Conservation (phyloP, 768 basidiomycete species). For the Tricholoma saponaceum region DNA sequence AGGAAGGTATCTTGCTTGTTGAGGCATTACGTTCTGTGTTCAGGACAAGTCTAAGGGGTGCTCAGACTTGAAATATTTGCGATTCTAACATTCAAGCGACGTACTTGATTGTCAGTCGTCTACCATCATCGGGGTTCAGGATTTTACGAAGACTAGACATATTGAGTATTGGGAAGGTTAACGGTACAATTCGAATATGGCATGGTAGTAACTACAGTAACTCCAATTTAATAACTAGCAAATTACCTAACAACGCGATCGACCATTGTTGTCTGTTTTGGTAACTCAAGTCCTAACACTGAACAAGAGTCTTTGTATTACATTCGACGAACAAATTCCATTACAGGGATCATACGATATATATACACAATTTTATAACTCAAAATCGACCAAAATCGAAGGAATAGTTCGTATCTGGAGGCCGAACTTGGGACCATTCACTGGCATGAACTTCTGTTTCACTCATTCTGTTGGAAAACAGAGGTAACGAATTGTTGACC, state of each 20-base stretch:
- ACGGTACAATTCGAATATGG: slow-evolving; percentile 19
- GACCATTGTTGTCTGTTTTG: slow-evolving; percentile 13
- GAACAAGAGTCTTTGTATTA: slow-evolving; percentile 5
- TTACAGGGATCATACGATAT: slow-evolving; percentile 6
- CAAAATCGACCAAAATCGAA: slow-evolving; percentile 16
- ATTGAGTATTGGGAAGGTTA: slow-evolving; percentile 14
- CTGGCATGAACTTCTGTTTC: neutral
- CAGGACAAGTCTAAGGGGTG: slow-evolving; percentile 19
- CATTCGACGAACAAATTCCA: neutral
- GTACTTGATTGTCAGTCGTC: slow-evolving; percentile 38
- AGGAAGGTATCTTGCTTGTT: slow-evolving; percentile 26
- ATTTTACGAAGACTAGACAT: slow-evolving; percentile 58
- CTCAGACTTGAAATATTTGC: slow-evolving; percentile 5
- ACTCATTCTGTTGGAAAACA: slow-evolving; percentile 2
- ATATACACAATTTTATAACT: neutral
- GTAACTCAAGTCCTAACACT: neutral
- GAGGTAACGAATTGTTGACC: neutral
- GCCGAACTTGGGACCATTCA: slow-evolving; percentile 12
- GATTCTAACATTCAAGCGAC: slow-evolving; percentile 17
- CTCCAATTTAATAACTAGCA: slow-evolving; percentile 16
- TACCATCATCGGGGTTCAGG: slow-evolving; percentile 49
- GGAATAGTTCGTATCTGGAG: slow-evolving; percentile 11
- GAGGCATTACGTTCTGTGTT: slow-evolving; percentile 22
- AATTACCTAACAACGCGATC: slow-evolving; percentile 20
- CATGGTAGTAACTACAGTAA: slow-evolving; percentile 27